Evolutionary conservation across 2,329 filamentous ascomycete species (phyloP).

Genomic region (Cordyceps cateniannulata): DNA sequence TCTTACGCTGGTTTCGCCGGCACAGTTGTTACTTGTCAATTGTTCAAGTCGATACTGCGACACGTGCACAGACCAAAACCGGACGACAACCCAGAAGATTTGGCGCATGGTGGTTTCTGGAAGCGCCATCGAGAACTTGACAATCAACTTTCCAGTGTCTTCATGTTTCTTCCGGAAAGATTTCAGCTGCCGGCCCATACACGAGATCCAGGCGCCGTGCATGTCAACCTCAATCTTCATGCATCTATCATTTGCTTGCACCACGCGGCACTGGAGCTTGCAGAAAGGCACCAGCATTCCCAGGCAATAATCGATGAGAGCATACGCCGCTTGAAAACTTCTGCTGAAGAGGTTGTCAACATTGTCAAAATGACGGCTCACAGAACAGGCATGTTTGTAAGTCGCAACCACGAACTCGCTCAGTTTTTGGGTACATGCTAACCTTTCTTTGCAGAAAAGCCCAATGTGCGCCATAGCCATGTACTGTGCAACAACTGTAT

Average conservation of each 20-base stretch:
- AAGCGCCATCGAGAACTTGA: conserved; percentile 77
- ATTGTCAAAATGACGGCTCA: conserved; percentile 77
- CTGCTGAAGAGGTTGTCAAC: conserved; percentile 76
- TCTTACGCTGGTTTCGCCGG: conserved; percentile 66
- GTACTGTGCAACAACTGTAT: conserved; percentile 79
- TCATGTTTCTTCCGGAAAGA: conserved; percentile 70
- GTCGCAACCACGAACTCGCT: conserved; percentile 22
- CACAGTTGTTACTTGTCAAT: conserved; percentile 64
- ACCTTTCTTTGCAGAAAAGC: conserved; percentile 23
- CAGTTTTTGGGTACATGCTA: not conserved
- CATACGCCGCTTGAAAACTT: conserved; percentile 66
- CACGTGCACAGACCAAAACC: conserved; percentile 70
- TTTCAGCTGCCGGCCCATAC: conserved; percentile 66
- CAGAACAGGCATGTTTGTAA: conserved; percentile 59
- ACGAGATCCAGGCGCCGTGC: conserved; percentile 66
- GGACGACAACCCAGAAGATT: conserved; percentile 66
- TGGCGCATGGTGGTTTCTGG: conserved; percentile 76
- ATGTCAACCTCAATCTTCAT: conserved; percentile 83
- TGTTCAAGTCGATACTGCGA: conserved; percentile 75
- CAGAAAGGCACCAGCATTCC: conserved; percentile 63
- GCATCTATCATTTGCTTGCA: conserved; percentile 84
- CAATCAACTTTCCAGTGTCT: conserved; percentile 68
- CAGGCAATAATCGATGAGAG: conserved; percentile 61
- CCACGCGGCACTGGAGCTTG: conserved; percentile 79
- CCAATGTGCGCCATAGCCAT: conserved; percentile 61